These are phyloP conservation scores for Earliella scabrosa DNA, from an alignment of 1,284 basidiomycete genomes.

Conservation along the genomic window DNA sequence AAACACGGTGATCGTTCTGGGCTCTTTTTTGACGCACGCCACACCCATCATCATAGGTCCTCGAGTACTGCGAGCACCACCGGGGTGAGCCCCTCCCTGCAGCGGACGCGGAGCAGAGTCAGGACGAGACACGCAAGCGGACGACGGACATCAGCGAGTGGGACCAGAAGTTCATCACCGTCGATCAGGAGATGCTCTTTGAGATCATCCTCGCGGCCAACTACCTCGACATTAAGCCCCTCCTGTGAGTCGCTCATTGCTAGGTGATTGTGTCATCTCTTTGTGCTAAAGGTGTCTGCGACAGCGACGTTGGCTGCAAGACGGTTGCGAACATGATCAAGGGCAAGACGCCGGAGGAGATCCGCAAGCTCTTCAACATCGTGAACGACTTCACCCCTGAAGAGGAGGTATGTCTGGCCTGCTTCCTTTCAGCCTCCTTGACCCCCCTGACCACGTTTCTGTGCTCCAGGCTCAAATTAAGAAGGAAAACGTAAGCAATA, in stretches of 20 bases:
- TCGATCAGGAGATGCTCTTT: slow-evolving; percentile 97
- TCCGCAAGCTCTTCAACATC: slow-evolving; percentile 96
- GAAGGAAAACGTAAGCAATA: slow-evolving; percentile 91
- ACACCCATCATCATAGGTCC: slow-evolving; percentile 80
- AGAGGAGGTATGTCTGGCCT: slow-evolving; percentile 74
- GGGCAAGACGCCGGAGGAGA: slow-evolving; percentile 96
- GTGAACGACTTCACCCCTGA: slow-evolving; percentile 99
- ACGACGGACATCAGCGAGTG: slow-evolving; percentile 98
- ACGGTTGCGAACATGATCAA: slow-evolving; percentile 99
- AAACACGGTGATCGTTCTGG: neutral
- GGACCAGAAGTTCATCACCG: slow-evolving; percentile 98
- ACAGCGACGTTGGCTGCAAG: slow-evolving; percentile 98
- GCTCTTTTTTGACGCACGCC: slow-evolving; percentile 8
- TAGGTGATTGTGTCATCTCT: too few species aligned
- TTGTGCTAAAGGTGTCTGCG: neutral
- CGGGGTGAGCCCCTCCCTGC: slow-evolving; percentile 94
- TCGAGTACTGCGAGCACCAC: slow-evolving; percentile 99
- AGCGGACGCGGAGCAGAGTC: slow-evolving; percentile 76
- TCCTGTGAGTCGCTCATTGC: slow-evolving; percentile 90
- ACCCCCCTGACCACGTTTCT: slow-evolving; percentile 11
- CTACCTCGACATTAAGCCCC: slow-evolving; percentile 99
- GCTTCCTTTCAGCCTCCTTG: slow-evolving; percentile 4
- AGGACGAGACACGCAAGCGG: slow-evolving; percentile 96
- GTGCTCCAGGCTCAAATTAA: slow-evolving; percentile 89
- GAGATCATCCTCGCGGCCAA: slow-evolving; percentile 99